Evolutionary conservation across 345 rosid genomes (phyloP).

Genomic region (Eucalyptus camaldulensis): DNA sequence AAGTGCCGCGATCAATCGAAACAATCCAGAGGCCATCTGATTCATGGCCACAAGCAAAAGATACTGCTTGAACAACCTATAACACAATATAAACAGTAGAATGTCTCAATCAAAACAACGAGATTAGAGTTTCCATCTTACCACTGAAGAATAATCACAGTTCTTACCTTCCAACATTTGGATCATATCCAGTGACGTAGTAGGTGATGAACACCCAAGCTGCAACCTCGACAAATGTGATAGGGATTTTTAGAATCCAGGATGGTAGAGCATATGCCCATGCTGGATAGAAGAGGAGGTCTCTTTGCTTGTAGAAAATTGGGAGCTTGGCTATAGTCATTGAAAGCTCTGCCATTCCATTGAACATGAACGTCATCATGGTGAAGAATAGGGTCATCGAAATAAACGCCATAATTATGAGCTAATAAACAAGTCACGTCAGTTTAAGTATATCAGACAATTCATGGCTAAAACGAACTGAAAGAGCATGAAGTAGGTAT

Average conservation of each 20-base stretch:
- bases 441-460: not conserved
- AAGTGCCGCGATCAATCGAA: conserved; percentile 36
- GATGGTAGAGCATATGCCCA: conserved; percentile 76
- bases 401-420: conserved; percentile 12
- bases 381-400: conserved; percentile 46
- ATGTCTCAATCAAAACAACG: not conserved
- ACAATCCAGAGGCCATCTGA: conserved; percentile 60
- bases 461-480: not conserved
- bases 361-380: conserved; percentile 38
- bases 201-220: conserved; percentile 53
- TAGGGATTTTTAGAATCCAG: conserved; percentile 75
- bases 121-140: not conserved
- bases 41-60: conserved; percentile 29
- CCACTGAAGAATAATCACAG: not conserved
- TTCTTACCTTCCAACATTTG: conserved; percentile 51
- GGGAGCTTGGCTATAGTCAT: conserved; percentile 80
- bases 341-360: conserved; percentile 61
- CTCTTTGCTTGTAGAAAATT: conserved; percentile 80
- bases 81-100: not conserved
- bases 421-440: conserved; percentile 3
- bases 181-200: conserved; percentile 68
- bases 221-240: conserved; percentile 51
- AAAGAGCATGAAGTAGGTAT: not conserved
- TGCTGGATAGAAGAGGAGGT: conserved; percentile 58
- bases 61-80: conserved; percentile 65